Percentiles rank a stretch among this genome's conserved stretches.
Conservation (phyloP, 1,284 basidiomycete species). For the Nidula niveotomentosa region DNA sequence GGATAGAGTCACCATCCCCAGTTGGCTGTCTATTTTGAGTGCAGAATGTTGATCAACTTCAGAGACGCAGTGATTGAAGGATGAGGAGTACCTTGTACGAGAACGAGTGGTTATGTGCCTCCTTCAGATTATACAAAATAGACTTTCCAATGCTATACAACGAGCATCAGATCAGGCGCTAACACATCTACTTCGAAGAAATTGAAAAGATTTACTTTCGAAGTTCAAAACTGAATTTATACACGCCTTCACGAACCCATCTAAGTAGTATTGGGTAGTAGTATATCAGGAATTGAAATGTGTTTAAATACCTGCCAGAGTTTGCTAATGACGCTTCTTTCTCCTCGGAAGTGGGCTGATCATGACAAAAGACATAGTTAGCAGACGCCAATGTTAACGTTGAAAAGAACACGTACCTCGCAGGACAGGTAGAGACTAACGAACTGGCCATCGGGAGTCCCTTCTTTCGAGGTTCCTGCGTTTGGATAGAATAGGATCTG, state of each 20-base stretch:
- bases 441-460: conserved; percentile 42
- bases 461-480: conserved; percentile 57
- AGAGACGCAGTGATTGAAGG: not conserved
- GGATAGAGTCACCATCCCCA: conserved; percentile 69
- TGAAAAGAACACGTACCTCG: conserved; percentile 51
- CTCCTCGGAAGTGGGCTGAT: conserved; percentile 75
- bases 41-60: conserved; percentile 3
- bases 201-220: conserved; percentile 47
- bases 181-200: not conserved
- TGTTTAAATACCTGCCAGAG: conserved; percentile 23
- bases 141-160: conserved; percentile 45
- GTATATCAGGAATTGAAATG: not conserved
- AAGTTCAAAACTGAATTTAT: conserved; percentile 84
- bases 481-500: conserved; percentile 86
- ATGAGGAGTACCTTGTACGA: conserved; percentile 60
- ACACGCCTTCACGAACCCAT: conserved; percentile 83
- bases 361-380: not conserved
- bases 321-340: conserved; percentile 61
- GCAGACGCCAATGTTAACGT: not conserved
- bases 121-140: conserved; percentile 63
- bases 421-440: conserved; percentile 81
- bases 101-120: conserved; percentile 84
- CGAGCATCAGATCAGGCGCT: conserved; percentile 4
- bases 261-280: conserved; percentile 27
- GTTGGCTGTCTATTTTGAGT: conserved; percentile 59